phyloP scores from a whole-genome alignment of 2,329 filamentous ascomycete species.

The Fusarium torreyae region DNA sequence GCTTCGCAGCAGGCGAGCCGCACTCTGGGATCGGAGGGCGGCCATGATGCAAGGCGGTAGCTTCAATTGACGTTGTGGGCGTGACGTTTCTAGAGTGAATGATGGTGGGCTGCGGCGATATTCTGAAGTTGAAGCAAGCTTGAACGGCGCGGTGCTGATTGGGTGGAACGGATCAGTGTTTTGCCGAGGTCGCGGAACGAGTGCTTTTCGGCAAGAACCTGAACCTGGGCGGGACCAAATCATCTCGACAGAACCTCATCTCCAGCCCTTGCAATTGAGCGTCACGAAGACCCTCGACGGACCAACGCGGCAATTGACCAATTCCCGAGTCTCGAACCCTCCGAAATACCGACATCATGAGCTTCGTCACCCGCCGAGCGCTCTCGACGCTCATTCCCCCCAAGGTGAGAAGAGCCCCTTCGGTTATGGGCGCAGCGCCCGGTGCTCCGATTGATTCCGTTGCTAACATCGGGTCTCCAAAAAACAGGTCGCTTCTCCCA shows the following conservation, averaged over 20 bases:
- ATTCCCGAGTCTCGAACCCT: conserved; percentile 45
- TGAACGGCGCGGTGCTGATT: conserved; percentile 57
- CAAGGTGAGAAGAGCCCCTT: conserved; percentile 77
- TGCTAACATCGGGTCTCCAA: conserved; percentile 56
- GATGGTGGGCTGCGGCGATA: conserved; percentile 51
- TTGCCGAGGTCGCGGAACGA: conserved; percentile 58
- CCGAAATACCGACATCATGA: conserved; percentile 77
- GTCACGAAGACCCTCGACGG: conserved; percentile 52
- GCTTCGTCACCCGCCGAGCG: conserved; percentile 89
- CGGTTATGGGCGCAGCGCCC: conserved; percentile 46
- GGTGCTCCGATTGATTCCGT: conserved; percentile 51
- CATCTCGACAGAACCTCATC: conserved; percentile 48
- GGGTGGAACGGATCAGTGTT: conserved; percentile 60
- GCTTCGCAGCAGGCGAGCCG: conserved; percentile 67
- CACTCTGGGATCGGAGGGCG: conserved; percentile 72
- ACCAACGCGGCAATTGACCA: conserved; percentile 51
- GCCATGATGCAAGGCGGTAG: conserved; percentile 68
- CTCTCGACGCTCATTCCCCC: conserved; percentile 99
- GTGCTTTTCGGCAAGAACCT: conserved; percentile 64
- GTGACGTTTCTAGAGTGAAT: conserved; percentile 42
- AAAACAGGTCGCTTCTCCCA: conserved; percentile 82
- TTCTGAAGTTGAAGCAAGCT: conserved; percentile 49
- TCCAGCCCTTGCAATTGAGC: conserved; percentile 55
- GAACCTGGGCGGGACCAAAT: conserved; percentile 48
- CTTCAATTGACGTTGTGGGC: conserved; percentile 46